These are phyloP conservation scores for Lipomyces yamanashiensis DNA, from an alignment of 805 yeast species.

Conservation along the genomic window DNA sequence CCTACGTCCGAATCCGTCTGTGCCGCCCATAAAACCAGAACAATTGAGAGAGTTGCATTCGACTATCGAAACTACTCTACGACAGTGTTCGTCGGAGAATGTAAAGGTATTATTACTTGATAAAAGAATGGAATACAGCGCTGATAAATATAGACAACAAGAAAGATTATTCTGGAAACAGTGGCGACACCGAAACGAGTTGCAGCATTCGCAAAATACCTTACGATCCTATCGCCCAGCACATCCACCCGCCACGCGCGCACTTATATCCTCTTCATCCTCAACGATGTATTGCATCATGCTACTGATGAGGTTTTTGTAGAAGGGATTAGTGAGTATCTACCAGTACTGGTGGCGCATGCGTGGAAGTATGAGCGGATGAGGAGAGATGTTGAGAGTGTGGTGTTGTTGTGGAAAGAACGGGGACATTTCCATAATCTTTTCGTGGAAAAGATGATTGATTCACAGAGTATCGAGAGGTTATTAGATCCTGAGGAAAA, in stretches of 20 bases:
- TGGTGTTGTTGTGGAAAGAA: slow-evolving; percentile 31
- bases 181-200: slow-evolving; percentile 10
- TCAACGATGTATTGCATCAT: slow-evolving; percentile 33
- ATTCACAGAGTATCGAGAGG: slow-evolving; percentile 3
- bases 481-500: neutral
- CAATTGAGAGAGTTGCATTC: slow-evolving; percentile 18
- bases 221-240: slow-evolving; percentile 10
- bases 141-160: neutral
- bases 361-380: slow-evolving; percentile 20
- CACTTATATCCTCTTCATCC: slow-evolving; percentile 29
- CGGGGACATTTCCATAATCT: slow-evolving; percentile 8
- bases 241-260: slow-evolving; percentile 17
- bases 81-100: slow-evolving; percentile 15
- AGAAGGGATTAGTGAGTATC: slow-evolving; percentile 11
- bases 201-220: slow-evolving; percentile 26
- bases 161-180: slow-evolving; percentile 5
- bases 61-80: slow-evolving; percentile 17
- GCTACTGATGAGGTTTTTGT: neutral
- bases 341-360: slow-evolving; percentile 21
- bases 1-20: slow-evolving; percentile 13
- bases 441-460: slow-evolving; percentile 6
- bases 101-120: slow-evolving; percentile 6
- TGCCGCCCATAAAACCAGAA: slow-evolving; percentile 13
- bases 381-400: slow-evolving; percentile 12
- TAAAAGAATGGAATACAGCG: neutral